A percentile compares a stretch with the other conserved stretches of the same genome.
Evolutionary conservation across 345 rosid genomes (phyloP).

Genomic region (Arabis hirsuta): DNA sequence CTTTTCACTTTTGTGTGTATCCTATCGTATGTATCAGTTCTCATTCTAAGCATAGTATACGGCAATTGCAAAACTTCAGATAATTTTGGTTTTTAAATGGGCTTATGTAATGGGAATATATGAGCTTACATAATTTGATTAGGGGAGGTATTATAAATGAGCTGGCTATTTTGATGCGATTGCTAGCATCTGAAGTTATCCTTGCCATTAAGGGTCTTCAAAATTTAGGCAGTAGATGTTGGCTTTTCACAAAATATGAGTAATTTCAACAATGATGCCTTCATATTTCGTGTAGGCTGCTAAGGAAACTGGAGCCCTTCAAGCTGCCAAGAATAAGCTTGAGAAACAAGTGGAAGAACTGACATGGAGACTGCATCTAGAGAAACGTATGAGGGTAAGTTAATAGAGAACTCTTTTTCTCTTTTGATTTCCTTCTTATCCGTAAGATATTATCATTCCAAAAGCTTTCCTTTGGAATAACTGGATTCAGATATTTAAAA

Average conservation of each 20-base stretch:
- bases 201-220: slow-evolving; percentile 7
- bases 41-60: slow-evolving; percentile 17
- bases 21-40: slow-evolving; percentile 17
- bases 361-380: slow-evolving; percentile 77
- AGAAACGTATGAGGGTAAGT: slow-evolving; percentile 82
- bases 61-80: neutral
- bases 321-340: slow-evolving; percentile 87
- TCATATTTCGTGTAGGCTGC: slow-evolving; percentile 71
- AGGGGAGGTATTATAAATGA: slow-evolving; percentile 2
- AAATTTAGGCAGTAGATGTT: slow-evolving; percentile 24
- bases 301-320: slow-evolving; percentile 94
- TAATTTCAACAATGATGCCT: slow-evolving; percentile 11
- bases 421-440: slow-evolving; percentile 15
- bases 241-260: slow-evolving; percentile 16
- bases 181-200: slow-evolving; percentile 23
- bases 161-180: slow-evolving; percentile 10
- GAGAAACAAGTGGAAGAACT: slow-evolving; percentile 96
- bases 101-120: slow-evolving; percentile 11
- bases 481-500: neutral
- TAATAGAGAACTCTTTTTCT: neutral
- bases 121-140: slow-evolving; percentile 5
- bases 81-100: slow-evolving; percentile 15
- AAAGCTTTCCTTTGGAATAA: slow-evolving; percentile 17
- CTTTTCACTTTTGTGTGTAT: slow-evolving; percentile 30
- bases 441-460: neutral